Evolutionary conservation across 495 filamentous ascomycete genomes (phyloP), one percentile per base, ranked within the genome.

Genomic region (Geoglossum glabrum): DNA sequence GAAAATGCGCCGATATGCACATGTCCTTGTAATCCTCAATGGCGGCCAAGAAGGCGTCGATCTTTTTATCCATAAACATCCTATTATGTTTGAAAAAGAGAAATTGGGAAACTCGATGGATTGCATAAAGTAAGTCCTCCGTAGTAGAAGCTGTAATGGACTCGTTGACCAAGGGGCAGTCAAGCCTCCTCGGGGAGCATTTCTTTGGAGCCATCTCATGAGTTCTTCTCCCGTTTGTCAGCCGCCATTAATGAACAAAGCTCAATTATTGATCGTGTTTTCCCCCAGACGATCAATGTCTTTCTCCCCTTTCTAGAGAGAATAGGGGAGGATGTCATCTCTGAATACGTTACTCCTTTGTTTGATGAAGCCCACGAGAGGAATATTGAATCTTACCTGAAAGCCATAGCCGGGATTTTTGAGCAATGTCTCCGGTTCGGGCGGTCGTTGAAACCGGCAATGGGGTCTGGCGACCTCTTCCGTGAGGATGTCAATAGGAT

Each of bases 361-460:
- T 85, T 97, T 59, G 89, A 95, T 60, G 90, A 96, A 73, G 77
- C 90, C 13, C 92, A 95, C 67, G 80, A 81, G 54, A 72, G 75
- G 28, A 82, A 80, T 60, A 79, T 85, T 34, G 80, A 86, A 54
- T 77, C 81, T 13, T 98, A 97, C 67, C 72, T 96, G 15, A 87
- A 81, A 64, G 89, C 87, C 0, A 81, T 97, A 0, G 84, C 90
- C 19, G 83, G 85, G 7, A 79, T 94, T 0, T 96, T 90, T 64
- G 85, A 85, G 55, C 90, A 95, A 69, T 82, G 79, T 50, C 67
- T 88, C 65, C 78, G 84, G 38, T 85, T 96, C 58, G 77, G 82
- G 3, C 73, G 77, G n/a, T 76, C 78, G 2, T 64, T 97, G 17
- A 70, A 75, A 57, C 77, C 83, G 27, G 79, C 83, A 17, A 82